Evolutionary conservation across 176 grass and related monocot species (phyloP).

Genomic region (Cocos nucifera): DNA sequence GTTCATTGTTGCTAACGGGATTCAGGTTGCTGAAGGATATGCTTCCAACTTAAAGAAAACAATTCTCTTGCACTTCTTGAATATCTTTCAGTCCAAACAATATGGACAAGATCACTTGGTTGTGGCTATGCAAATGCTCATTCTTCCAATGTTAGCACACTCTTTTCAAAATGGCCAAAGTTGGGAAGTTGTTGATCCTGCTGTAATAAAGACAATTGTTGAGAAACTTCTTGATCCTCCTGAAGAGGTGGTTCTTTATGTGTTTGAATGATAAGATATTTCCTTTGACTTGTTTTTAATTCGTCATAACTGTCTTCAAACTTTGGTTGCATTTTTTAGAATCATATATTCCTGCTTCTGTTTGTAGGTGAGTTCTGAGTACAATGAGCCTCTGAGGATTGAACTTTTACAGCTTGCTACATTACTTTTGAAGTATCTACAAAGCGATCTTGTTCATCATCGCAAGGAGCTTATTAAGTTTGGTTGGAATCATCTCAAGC

Average conservation of each 20-base stretch:
- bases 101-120: conserved; percentile 99
- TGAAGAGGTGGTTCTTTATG: conserved; percentile 59
- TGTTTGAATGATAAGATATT: conserved; percentile 1
- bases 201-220: conserved; percentile 89
- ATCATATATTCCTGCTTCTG: conserved; percentile 14
- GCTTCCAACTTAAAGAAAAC: conserved; percentile 77
- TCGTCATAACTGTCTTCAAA: not conserved
- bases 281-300: not conserved
- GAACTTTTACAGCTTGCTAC: conserved; percentile 97
- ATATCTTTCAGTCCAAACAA: conserved; percentile 87
- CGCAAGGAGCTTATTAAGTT: conserved; percentile 98
- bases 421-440: conserved; percentile 95
- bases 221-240: conserved; percentile 98
- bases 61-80: conserved; percentile 83
- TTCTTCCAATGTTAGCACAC: conserved; percentile 97
- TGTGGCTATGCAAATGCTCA: conserved; percentile 96
- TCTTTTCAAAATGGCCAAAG: conserved; percentile 95
- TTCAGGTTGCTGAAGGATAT: conserved; percentile 94
- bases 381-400: conserved; percentile 93
- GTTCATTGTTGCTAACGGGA: not conserved
- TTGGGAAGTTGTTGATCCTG: conserved; percentile 92
- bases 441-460: conserved; percentile 87
- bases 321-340: not conserved
- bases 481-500: conserved; percentile 98
- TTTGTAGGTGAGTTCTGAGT: conserved; percentile 85